Base-by-base conservation (phyloP, 176 grass and related monocot species). In the Zoysia pacifica region DNA sequence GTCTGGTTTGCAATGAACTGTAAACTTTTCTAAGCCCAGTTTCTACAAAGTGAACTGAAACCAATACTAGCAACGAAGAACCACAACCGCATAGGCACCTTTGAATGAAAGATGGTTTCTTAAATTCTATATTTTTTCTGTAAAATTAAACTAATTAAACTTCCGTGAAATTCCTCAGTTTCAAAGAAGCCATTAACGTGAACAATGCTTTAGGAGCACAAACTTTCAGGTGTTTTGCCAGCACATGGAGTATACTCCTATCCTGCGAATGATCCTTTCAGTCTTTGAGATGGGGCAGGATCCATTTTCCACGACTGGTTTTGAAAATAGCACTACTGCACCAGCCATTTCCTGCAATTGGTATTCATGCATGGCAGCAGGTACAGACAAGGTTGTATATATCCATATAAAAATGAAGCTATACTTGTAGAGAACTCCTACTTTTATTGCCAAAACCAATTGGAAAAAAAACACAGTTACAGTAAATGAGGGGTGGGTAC, bases 401-500 rank as follows among this genome's bases (percentile, higher is more conserved):
- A 19, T 28, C 19, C 38, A 53, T 78, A 62, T 48, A 13, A 62
- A 65, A 77, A 73, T 10, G 67, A 47, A 68, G n/a, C 20, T 48
- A 45, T 28, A 28, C 28, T 28, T 28, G 28, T 28, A 28, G 28
- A 28, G 28, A 0, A 28, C 28, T 28, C 28, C 28, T 28, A 28
- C 50, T 6, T 71, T 71, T 16, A n/a, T n/a, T 78, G 67, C 60
- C 51, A 8, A 44, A 47, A 78, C 73, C 74, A 86, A 79, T 78
- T 74, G 83, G 74, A 67, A 67, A 48, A 73, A 67, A 48, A 73
- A 52, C 15, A 78, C 54, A 73, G 39, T 78, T 43, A 69, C 28
- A 51, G 67, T 81, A 89, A 81, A 85, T 67, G 72, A 67, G 82
- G 67, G 75, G 69, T 41, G 74, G 63, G 15, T 54, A 64, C 58